Evolutionary conservation across 2,329 filamentous ascomycete genomes (phyloP), one percentile per base, ranked within the genome.

Genomic region (Didymella arachidicola): DNA sequence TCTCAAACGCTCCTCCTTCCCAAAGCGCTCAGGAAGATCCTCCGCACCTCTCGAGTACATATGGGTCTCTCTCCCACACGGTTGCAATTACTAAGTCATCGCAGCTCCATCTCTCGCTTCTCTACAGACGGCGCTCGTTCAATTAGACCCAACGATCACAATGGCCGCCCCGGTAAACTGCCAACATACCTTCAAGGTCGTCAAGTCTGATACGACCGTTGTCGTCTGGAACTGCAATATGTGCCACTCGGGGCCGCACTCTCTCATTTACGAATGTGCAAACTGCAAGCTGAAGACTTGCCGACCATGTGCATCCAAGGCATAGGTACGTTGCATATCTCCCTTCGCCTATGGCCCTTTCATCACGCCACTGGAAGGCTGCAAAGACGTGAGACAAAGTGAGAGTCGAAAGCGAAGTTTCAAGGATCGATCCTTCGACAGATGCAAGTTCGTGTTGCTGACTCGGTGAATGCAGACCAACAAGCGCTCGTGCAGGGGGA

Each of bases 221-320:
- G 78, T 83, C 57, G 73, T 81, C 55, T 83, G 81, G 81, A 81
- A 81, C 57, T 83, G 81, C 78, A 80, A 82, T 68, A 69, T 80
- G 65, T 83, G 81, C 72, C 81, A 82, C 65, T 81, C 78, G 1
- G 81, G 81, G 4, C 80, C 80, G 18, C 80, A 83, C 69, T 81
- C 79, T 73, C 80, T 75, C 72, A 83, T 83, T 71, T 83, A 76
- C 65, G 80, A 83, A 66, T 83, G 81, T 71, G 64, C 76, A 43
- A 77, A 79, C 54, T 83, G 81, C 79, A 83, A 82, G 71, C 71
- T 82, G 59, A 82, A 82, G 76, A 79, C 79, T 7, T 83, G 81
- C 73, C 72, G 77, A 41, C 79, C 79, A 25, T 83, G 81, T 73
- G 76, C 78, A 3, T 64, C 72, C 56, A 82, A 82, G 67, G 76